Evolutionary conservation across 2,329 filamentous ascomycete species (phyloP), one percentile per base, ranked within the genome.

Genomic region (Stagonosporopsis tanaceti): DNA sequence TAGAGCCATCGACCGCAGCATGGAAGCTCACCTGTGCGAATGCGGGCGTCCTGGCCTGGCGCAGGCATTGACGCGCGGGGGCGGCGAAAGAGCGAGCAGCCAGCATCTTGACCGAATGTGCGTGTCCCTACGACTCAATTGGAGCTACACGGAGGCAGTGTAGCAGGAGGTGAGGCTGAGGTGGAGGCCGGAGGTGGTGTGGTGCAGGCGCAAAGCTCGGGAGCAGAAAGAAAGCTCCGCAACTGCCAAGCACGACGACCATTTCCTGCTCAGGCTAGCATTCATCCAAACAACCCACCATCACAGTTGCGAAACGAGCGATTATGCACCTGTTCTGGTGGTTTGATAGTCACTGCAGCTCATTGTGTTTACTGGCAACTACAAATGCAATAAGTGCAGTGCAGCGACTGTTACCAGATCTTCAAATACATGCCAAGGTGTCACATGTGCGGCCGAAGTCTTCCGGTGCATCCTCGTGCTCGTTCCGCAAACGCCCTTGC

Each of bases 41-140:
- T 68, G 80, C 77, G 67, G 80, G 79, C 63, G 77, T 74, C 76
- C 79, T 75, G 66, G 87, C 84, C 73, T 86, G 85, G 78, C 89
- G 88, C 79, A 93, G 82, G 85, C 87, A 91, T 83, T 96, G 91
- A 79, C 91, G 87, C 79, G 87, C 86, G 75, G 91, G 89, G 74
- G 86, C 86, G 79, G 88, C 87, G 79, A 93, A 86, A 72, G 88
- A 87, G 81, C 92, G 89, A 78, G 90, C 83, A 80, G 90, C 88
- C 81, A 96, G 84, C 93, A 97, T 97, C 75, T 77, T 90, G 84
- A 79, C 68, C 59, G 69, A 66, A 50, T 66, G 58, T 48, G 37
- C 57, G 41, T 51, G 57, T 56, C 55, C 53, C 59, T 61, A 61
- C 62, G 60, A 63, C 66, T 59, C 66, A 72, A 75, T 74, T 74